Conservation (phyloP, 148 eudicot species). For the Limonium bicolor region DNA sequence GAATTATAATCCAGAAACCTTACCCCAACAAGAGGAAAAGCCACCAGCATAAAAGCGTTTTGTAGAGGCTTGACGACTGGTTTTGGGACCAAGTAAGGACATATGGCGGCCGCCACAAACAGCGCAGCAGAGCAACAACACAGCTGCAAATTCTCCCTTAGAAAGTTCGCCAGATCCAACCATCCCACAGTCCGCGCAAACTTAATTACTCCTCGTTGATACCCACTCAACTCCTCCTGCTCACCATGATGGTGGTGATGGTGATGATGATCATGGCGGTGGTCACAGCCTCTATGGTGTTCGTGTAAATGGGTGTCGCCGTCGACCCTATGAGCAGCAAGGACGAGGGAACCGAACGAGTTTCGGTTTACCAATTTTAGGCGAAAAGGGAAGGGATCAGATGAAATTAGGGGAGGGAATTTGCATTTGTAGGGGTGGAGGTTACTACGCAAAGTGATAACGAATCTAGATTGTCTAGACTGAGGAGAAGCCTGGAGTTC, state of each 20-base stretch:
- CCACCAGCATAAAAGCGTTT: constrained; percentile 33
- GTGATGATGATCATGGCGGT: constrained; percentile 16
- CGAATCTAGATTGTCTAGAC: too few species aligned
- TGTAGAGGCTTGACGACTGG: constrained; percentile 40
- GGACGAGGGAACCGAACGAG: too few species aligned
- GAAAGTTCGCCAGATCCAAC: constrained; percentile 55
- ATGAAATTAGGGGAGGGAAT: too few species aligned
- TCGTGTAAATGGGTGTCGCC: constrained; percentile 13
- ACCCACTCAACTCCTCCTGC: constrained; percentile 18
- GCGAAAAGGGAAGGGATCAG: too few species aligned
- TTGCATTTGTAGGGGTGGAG: too few species aligned
- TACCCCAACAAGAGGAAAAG: constrained; percentile 97
- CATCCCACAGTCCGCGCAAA: constrained; percentile 57
- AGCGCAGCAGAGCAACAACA: constrained; percentile 64
- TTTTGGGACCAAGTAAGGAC: constrained; percentile 54
- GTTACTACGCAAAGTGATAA: too few species aligned
- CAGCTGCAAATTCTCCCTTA: constrained; percentile 69
- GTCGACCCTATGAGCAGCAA: too few species aligned
- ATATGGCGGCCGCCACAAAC: constrained; percentile 53
- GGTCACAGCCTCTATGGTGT: constrained; percentile 12
- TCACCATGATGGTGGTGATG: constrained; percentile 8
- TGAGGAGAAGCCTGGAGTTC: too few species aligned
- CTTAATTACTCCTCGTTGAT: constrained; percentile 38
- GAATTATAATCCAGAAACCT: background rate
- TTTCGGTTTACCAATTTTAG: too few species aligned